Evolutionary conservation across 441 rosid genomes (phyloP).

Genomic region (Populus trichocarpa): DNA sequence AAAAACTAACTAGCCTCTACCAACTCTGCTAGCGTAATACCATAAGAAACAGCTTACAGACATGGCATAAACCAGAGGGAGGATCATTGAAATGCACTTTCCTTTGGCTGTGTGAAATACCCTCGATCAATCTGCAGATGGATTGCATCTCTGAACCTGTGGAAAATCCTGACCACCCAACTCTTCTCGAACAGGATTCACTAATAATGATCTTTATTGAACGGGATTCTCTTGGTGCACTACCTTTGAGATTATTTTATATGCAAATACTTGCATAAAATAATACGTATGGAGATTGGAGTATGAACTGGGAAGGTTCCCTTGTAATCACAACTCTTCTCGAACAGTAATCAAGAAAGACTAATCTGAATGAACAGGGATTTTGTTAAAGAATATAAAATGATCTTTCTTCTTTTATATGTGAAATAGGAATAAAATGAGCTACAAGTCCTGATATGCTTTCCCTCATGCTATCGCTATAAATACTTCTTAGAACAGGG

Average conservation of each 20-base stretch:
- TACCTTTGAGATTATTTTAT: not conserved
- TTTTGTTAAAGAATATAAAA: too few relatives aligned
- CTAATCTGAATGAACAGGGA: not conserved
- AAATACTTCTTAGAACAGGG: too few relatives aligned
- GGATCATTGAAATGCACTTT: not conserved
- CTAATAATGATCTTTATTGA: not conserved
- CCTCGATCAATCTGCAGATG: not conserved
- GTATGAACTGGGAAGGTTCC: not conserved
- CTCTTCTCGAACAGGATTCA: not conserved
- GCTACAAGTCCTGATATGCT: not conserved
- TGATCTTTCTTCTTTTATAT: not conserved
- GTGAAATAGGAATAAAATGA: not conserved
- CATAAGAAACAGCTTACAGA: not conserved
- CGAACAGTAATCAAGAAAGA: not conserved
- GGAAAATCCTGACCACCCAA: not conserved
- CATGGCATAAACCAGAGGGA: not conserved
- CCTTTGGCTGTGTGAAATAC: not conserved
- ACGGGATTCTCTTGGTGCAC: not conserved
- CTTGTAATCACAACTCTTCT: not conserved
- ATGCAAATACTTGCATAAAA: not conserved
- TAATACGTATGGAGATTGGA: not conserved
- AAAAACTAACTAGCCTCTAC: not conserved
- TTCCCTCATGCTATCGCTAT: not conserved
- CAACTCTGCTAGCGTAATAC: not conserved
- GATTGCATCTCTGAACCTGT: not conserved